phyloP scores from a whole-genome alignment of 139 green algal genomes.

The Nannochloris sp. region DNA sequence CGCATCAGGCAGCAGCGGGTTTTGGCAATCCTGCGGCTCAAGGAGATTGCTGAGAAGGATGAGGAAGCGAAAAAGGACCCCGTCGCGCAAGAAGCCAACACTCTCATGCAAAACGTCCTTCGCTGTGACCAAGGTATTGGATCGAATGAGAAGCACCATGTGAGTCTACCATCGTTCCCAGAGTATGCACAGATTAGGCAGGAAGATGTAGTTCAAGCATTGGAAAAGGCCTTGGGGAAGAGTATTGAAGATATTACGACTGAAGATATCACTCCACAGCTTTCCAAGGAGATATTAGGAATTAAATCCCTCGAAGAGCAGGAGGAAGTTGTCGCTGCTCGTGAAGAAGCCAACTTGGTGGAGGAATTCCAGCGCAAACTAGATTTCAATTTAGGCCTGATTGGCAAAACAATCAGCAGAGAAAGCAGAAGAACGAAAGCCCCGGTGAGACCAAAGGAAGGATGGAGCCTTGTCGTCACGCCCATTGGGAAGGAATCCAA shows the following conservation, averaged over 20 bases:
- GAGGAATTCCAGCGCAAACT: conserved; percentile 29
- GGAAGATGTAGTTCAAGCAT: conserved; percentile 1
- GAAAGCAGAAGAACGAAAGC: conserved; percentile 15
- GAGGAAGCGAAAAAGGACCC: neutral
- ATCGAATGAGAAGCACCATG: conserved; percentile 34
- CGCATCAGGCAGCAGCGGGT: conserved; percentile 44
- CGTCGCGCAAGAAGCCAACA: neutral
- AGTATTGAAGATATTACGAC: conserved; percentile 8
- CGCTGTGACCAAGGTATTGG: conserved; percentile 23
- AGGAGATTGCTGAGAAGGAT: conserved; percentile 23
- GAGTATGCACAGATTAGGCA: conserved; percentile 23
- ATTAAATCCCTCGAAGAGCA: conserved; percentile 5
- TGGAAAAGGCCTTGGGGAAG: conserved; percentile 24
- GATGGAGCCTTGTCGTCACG: conserved; percentile 33
- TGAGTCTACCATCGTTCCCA: conserved; percentile 34
- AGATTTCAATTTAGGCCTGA: conserved; percentile 31
- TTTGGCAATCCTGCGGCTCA: conserved; percentile 50
- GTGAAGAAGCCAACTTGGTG: conserved; percentile 24
- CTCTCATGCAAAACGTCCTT: conserved; percentile 17
- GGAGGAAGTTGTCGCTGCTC: conserved; percentile 13
- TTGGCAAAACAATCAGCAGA: conserved; percentile 18
- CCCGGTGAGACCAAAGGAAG: conserved; percentile 22
- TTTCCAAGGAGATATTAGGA: conserved; percentile 9
- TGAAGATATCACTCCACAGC: conserved; percentile 15
- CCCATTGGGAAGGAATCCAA: conserved; percentile 21